Evolutionary conservation across 192 early-diverging fungal genomes (phyloP).

Genomic region (Umbelopsis isabellina): DNA sequence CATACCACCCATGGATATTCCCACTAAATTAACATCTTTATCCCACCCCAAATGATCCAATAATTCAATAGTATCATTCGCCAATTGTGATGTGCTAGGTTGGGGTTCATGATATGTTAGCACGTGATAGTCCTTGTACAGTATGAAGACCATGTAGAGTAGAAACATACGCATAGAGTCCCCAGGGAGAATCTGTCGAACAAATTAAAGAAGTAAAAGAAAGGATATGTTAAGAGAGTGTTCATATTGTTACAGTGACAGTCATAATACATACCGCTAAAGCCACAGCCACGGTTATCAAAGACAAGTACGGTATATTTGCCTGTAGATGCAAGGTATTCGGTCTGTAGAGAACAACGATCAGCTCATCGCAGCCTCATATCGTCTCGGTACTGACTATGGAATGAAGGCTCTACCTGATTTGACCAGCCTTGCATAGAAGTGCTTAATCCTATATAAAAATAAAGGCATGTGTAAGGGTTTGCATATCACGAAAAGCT

Average conservation of each 20-base stretch:
- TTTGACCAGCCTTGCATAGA: conserved; percentile 48
- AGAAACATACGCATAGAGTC: conserved; percentile 51
- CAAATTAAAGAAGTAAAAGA: not conserved
- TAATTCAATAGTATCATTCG: conserved; percentile 69
- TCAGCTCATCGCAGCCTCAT: not conserved
- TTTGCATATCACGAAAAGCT: not conserved
- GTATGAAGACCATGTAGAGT: not conserved
- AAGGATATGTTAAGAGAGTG: not conserved
- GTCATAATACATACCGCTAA: conserved; percentile 45
- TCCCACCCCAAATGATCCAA: conserved; percentile 79
- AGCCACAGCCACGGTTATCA: conserved; percentile 85
- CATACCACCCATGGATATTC: conserved; percentile 89
- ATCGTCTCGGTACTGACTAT: not conserved
- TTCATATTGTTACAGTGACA: conserved; percentile 32
- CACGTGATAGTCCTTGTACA: not conserved
- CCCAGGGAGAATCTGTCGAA: conserved; percentile 52
- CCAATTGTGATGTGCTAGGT: conserved; percentile 75
- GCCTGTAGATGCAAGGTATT: conserved; percentile 64
- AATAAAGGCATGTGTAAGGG: not conserved
- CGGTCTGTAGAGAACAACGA: conserved; percentile 44
- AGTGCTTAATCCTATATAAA: conserved; percentile 26
- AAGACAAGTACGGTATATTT: conserved; percentile 78
- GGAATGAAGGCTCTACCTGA: conserved; percentile 24
- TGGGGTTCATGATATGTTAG: not conserved
- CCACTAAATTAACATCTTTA: conserved; percentile 71